Percentiles rank a stretch among this genome's conserved stretches.
Evolutionary conservation across 2,329 filamentous ascomycete genomes (phyloP).

Genomic region (Ascochyta koolunga): DNA sequence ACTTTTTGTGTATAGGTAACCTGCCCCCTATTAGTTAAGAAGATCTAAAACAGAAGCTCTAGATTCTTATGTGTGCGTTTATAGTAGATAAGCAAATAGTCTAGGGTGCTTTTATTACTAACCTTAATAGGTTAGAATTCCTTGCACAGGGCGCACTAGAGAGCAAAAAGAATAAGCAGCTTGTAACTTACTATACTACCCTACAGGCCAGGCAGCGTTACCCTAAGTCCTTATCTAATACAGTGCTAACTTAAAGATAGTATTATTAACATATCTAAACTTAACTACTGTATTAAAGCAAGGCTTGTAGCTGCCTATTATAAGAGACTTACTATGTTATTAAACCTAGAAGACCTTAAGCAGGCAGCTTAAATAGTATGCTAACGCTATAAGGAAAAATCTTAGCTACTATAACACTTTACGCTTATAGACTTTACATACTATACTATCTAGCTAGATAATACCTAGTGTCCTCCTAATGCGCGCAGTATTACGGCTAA

Average conservation of each 20-base stretch:
- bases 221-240: background rate
- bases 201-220: background rate
- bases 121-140: background rate
- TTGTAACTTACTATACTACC: background rate
- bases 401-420: background rate
- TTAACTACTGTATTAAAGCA: background rate
- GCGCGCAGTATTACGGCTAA: background rate
- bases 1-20: background rate
- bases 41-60: background rate
- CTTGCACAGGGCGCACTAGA: background rate
- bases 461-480: background rate
- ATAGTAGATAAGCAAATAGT: background rate
- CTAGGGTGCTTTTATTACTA: background rate
- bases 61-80: background rate
- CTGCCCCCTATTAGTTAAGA: background rate
- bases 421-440: background rate
- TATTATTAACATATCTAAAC: background rate
- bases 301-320: background rate
- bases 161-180: background rate
- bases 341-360: background rate
- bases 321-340: background rate
- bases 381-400: background rate
- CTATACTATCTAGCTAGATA: background rate
- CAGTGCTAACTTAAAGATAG: background rate
- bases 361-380: background rate